A percentile compares a stretch with the other conserved stretches of the same genome.
Evolutionary conservation across 805 yeast genomes (phyloP).

Genomic region (Jamesozyma gamospora): DNA sequence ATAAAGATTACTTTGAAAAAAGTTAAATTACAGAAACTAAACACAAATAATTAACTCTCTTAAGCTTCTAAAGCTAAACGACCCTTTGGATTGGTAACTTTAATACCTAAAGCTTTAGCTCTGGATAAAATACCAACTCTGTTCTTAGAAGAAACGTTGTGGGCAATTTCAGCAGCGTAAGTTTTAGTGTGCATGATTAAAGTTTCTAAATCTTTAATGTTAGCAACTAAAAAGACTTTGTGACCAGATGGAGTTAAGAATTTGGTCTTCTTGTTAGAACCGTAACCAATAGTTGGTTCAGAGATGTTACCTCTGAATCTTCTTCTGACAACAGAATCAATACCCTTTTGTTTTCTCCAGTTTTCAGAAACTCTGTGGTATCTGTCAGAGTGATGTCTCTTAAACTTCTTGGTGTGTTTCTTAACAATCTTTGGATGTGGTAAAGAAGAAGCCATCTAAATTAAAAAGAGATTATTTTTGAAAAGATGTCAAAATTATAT

Average conservation of each 20-base stretch:
- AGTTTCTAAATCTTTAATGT: slow-evolving; percentile 88
- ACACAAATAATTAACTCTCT: slow-evolving; percentile 15
- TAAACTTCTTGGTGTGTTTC: slow-evolving; percentile 98
- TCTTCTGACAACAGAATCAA: slow-evolving; percentile 99
- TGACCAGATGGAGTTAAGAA: slow-evolving; percentile 95
- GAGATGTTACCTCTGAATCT: slow-evolving; percentile 98
- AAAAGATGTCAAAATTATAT: background rate
- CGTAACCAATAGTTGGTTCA: slow-evolving; percentile 99
- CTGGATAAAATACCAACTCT: slow-evolving; percentile 91
- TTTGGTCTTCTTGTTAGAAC: slow-evolving; percentile 98
- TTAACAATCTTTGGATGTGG: slow-evolving; percentile 99
- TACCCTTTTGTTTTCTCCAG: slow-evolving; percentile 99
- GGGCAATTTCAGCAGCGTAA: slow-evolving; percentile 99
- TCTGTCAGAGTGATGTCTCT: slow-evolving; percentile 99
- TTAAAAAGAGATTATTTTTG: too few species aligned
- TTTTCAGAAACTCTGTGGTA: slow-evolving; percentile 95
- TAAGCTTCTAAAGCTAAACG: slow-evolving; percentile 97
- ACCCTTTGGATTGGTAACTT: slow-evolving; percentile 99
- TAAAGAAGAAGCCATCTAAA: slow-evolving; percentile 86
- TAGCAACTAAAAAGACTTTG: slow-evolving; percentile 91
- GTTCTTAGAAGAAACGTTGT: slow-evolving; percentile 96
- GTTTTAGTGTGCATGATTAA: slow-evolving; percentile 94
- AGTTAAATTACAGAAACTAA: slow-evolving; percentile 3
- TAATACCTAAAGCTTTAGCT: slow-evolving; percentile 97
- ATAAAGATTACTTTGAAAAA: slow-evolving; percentile 4